phyloP scores from a whole-genome alignment of 192 early-diverging fungal species.

The Coemansia sp. region DNA sequence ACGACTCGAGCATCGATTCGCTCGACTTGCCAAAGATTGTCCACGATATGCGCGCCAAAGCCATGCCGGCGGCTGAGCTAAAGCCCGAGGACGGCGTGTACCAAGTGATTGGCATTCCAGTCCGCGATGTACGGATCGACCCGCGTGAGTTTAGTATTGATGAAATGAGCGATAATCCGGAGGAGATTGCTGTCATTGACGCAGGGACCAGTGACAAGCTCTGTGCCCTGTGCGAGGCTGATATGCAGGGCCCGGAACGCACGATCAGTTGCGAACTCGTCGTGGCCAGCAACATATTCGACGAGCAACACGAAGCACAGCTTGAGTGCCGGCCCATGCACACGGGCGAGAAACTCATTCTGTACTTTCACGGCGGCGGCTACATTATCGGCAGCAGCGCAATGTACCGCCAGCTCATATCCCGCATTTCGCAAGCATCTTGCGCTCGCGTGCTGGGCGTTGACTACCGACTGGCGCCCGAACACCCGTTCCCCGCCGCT shows the following conservation, averaged over 20 bases:
- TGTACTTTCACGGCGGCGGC: constrained; percentile 78
- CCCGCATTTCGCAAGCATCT: constrained; percentile 54
- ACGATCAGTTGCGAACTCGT: neutral
- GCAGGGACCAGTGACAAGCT: neutral
- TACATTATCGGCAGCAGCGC: constrained; percentile 54
- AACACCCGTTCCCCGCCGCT: constrained; percentile 55
- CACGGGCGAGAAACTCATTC: constrained; percentile 50
- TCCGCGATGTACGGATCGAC: neutral
- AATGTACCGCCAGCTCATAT: constrained; percentile 47
- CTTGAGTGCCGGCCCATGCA: constrained; percentile 24
- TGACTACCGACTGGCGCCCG: constrained; percentile 40
- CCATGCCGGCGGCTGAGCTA: neutral
- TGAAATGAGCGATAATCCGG: too few species aligned
- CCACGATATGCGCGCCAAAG: neutral
- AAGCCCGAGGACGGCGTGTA: neutral
- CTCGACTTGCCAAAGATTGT: neutral
- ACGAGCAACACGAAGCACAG: neutral
- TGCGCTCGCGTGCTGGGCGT: constrained; percentile 30
- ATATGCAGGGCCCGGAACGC: neutral
- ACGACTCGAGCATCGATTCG: constrained; percentile 2
- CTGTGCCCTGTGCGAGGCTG: neutral
- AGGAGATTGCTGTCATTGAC: too few species aligned
- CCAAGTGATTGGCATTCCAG: neutral
- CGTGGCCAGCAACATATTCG: neutral
- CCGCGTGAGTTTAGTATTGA: neutral